Evolutionary conservation across 139 green algal genomes (phyloP).

Genomic region (Desmodesmus armatus): DNA sequence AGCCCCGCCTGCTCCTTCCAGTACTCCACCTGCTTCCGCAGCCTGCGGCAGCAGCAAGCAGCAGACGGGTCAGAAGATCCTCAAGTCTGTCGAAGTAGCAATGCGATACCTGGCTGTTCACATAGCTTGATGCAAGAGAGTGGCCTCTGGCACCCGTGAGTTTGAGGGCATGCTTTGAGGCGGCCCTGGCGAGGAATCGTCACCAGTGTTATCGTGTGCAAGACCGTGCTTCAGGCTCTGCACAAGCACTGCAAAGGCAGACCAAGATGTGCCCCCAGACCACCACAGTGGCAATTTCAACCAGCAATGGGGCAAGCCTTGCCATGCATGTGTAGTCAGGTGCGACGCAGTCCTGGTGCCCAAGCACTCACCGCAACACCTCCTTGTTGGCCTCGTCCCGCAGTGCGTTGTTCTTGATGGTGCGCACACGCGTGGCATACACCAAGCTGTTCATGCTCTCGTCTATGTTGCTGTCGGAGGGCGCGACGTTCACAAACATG

Average conservation of each 20-base stretch:
- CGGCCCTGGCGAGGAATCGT: neutral
- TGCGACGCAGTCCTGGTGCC: no score
- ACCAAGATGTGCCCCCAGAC: no score
- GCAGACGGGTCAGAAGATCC: neutral
- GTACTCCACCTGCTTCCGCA: constrained; percentile 89
- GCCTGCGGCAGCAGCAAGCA: constrained; percentile 21
- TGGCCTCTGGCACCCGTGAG: no score
- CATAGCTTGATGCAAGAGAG: no score
- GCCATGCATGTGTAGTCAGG: no score
- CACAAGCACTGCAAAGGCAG: no score
- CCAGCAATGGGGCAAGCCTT: no score
- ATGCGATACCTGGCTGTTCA: no score
- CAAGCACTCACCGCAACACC: constrained; percentile 58
- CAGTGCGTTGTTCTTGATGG: constrained; percentile 93
- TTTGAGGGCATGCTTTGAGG: neutral
- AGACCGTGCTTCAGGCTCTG: no score
- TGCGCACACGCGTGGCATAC: constrained; percentile 93
- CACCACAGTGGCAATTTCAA: no score
- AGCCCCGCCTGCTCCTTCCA: constrained; percentile 96
- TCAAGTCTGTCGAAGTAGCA: no score
- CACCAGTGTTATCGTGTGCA: neutral
- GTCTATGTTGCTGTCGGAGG: constrained; percentile 90
- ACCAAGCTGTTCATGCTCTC: constrained; percentile 90
- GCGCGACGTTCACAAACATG: constrained; percentile 85
- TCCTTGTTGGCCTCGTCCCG: constrained; percentile 92